These are phyloP conservation scores for Phytophthora citrophthora DNA, from an alignment of 352 stramenopile genomes.

Conservation along the genomic window DNA sequence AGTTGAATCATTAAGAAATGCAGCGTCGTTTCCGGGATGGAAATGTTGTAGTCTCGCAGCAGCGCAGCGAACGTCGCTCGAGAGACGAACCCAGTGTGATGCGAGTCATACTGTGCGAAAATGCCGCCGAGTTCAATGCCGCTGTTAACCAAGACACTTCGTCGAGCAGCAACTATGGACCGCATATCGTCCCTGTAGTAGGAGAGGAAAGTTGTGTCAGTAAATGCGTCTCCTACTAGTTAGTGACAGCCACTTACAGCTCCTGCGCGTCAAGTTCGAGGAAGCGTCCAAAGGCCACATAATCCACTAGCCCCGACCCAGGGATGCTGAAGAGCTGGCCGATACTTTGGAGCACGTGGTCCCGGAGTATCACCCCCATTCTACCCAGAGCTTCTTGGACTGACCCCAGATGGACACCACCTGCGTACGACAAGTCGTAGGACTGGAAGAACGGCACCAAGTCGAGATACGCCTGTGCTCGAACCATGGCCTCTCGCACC, in stretches of 20 bases:
- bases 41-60: conserved; percentile 43
- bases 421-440: conserved; percentile 48
- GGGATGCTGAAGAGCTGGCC: conserved; percentile 50
- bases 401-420: conserved; percentile 41
- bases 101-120: conserved; percentile 52
- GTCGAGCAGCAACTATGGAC: conserved; percentile 34
- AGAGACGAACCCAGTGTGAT: conserved; percentile 48
- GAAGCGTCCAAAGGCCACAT: conserved; percentile 50
- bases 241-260: conserved; percentile 36
- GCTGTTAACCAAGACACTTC: conserved; percentile 35
- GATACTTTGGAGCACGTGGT: conserved; percentile 41
- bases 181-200: conserved; percentile 52
- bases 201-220: not conserved
- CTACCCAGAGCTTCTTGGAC: conserved; percentile 57
- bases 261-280: conserved; percentile 60
- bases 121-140: conserved; percentile 45
- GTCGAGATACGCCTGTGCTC: conserved; percentile 52
- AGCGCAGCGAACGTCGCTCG: conserved; percentile 46
- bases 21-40: conserved; percentile 42
- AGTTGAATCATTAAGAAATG: conserved; percentile 65
- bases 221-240: not conserved
- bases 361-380: conserved; percentile 50
- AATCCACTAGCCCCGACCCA: conserved; percentile 54
- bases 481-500: conserved; percentile 54
- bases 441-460: conserved; percentile 56